Percentiles rank a stretch among this genome's conserved stretches.
Evolutionary conservation across 768 basidiomycete genomes (phyloP).

Genomic region (Boletellus ananiceps): DNA sequence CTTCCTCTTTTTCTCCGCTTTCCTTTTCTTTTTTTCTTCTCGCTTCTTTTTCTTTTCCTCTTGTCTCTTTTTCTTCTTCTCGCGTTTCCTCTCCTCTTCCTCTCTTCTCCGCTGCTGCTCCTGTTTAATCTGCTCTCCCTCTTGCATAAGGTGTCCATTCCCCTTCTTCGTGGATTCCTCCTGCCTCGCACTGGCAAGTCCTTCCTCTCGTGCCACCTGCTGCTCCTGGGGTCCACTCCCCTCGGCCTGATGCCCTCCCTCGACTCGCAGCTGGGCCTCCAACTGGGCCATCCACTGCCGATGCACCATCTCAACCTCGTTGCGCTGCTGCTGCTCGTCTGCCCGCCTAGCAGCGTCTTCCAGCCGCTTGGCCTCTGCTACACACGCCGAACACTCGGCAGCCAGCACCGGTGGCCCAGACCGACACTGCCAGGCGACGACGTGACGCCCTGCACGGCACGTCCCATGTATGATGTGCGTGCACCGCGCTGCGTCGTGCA

Average conservation of each 20-base stretch:
- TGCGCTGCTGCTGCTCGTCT: constrained; percentile 37
- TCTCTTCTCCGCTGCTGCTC: background rate
- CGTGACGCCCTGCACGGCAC: constrained; percentile 45
- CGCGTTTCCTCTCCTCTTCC: constrained; percentile 12
- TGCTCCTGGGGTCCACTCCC: constrained; percentile 5
- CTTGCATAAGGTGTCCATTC: no score
- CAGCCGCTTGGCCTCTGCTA: constrained; percentile 34
- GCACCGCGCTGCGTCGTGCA: constrained; percentile 39
- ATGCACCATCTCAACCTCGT: constrained; percentile 40
- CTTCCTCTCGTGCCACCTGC: background rate
- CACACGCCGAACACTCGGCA: constrained; percentile 41
- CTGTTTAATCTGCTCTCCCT: background rate
- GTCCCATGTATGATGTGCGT: constrained; percentile 25
- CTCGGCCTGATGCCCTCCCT: constrained; percentile 19
- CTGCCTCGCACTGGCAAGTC: background rate
- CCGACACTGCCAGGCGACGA: constrained; percentile 39
- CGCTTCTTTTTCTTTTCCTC: background rate
- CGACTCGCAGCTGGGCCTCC: constrained; percentile 36
- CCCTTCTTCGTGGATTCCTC: background rate
- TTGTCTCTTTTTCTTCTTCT: background rate
- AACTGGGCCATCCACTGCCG: constrained; percentile 24
- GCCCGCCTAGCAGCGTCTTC: constrained; percentile 37
- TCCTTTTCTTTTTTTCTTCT: background rate
- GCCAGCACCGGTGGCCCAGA: constrained; percentile 24
- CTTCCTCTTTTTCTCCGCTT: background rate